Evolutionary conservation across 139 green algal species (phyloP).

Genomic region (Medakamo hakoo): DNA sequence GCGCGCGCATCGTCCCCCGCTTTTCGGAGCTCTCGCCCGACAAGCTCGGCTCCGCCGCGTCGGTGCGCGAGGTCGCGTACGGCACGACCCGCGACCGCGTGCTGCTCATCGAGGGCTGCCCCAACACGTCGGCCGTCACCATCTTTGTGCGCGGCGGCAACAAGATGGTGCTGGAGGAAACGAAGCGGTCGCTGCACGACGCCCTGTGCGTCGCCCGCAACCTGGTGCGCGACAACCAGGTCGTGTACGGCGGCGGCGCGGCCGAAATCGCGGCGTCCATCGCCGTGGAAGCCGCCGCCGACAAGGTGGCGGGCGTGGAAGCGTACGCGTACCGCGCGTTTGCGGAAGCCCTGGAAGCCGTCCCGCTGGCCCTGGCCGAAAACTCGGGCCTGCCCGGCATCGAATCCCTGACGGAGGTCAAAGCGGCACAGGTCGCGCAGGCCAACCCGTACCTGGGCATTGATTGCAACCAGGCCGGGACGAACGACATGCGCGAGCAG

Average conservation of each 20-base stretch:
- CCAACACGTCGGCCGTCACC: conserved; percentile 84
- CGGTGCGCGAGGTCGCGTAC: conserved; percentile 62
- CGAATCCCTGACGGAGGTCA: conserved; percentile 74
- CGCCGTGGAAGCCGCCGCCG: conserved; percentile 72
- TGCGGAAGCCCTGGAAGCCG: conserved; percentile 75
- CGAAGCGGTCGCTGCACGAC: conserved; percentile 91
- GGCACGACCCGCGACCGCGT: conserved; percentile 95
- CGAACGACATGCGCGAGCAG: conserved; percentile 95
- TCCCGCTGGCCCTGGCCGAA: conserved; percentile 88
- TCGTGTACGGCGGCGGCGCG: conserved; percentile 92
- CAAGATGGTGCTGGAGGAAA: conserved; percentile 92
- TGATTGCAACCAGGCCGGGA: conserved; percentile 93
- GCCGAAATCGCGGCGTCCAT: conserved; percentile 85
- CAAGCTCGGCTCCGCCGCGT: conserved; percentile 82
- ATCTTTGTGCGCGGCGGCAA: conserved; percentile 94
- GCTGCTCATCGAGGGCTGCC: conserved; percentile 90
- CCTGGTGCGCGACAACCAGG: conserved; percentile 86
- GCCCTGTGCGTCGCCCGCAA: conserved; percentile 97
- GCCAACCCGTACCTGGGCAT: conserved; percentile 85
- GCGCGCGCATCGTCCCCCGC: conserved; percentile 82
- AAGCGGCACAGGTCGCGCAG: conserved; percentile 54
- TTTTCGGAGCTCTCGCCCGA: conserved; percentile 76
- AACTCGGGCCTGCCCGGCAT: conserved; percentile 88
- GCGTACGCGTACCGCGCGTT: conserved; percentile 97
- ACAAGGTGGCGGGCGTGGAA: conserved; percentile 65